Percentiles rank a stretch among this genome's conserved stretches.
These are phyloP conservation scores for Poteriospumella lacustris DNA, from an alignment of 108 stramenopile genomes.

Conservation along the genomic window DNA sequence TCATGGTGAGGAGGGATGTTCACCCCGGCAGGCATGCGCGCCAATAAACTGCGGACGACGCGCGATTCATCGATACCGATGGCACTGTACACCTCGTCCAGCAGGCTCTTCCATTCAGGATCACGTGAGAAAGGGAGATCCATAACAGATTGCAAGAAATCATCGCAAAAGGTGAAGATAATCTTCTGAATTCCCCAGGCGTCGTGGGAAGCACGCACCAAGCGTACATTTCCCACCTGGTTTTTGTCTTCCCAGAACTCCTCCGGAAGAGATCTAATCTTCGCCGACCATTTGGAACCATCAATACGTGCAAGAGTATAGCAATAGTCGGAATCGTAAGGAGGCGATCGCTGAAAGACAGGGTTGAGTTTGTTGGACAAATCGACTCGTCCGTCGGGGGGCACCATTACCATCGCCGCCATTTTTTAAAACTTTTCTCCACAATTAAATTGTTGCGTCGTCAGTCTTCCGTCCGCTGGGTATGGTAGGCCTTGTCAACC, in stretches of 20 bases:
- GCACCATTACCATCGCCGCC: too few species aligned
- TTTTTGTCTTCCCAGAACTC: conserved; percentile 14
- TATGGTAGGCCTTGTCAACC: too few species aligned
- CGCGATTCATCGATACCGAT: conserved; percentile 28
- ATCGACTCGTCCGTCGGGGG: neutral
- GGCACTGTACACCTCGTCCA: conserved; percentile 68
- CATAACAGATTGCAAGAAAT: conserved; percentile 76
- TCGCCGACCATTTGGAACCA: too few species aligned
- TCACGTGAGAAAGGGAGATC: conserved; percentile 80
- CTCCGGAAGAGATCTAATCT: neutral
- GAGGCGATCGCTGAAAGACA: neutral
- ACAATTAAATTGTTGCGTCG: too few species aligned
- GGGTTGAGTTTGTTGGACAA: neutral
- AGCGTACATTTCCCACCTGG: conserved; percentile 64
- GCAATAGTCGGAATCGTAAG: too few species aligned
- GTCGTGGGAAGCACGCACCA: conserved; percentile 85
- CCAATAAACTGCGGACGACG: conserved; percentile 80
- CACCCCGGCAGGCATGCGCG: conserved; percentile 81
- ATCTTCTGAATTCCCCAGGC: conserved; percentile 93
- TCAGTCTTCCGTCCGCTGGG: too few species aligned
- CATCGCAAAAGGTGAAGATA: conserved; percentile 87
- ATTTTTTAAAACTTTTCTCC: too few species aligned
- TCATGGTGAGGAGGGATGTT: conserved; percentile 95
- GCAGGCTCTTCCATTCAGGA: conserved; percentile 46
- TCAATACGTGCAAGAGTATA: too few species aligned